Base-by-base conservation (phyloP, 495 filamentous ascomycete genomes). In the Penicillium turbatum region DNA sequence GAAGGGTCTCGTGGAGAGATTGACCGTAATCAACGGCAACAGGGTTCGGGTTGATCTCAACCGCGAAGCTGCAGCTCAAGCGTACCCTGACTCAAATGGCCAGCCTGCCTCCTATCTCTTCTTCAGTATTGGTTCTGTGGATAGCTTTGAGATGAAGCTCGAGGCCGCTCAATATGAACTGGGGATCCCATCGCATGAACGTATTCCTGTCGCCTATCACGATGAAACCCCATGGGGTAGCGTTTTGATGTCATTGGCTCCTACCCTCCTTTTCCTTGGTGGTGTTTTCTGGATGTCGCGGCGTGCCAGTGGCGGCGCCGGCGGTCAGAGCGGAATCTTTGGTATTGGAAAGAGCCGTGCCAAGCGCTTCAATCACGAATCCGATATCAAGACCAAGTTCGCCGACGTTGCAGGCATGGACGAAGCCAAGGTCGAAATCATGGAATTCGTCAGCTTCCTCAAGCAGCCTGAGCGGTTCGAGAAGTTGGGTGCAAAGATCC, bases 361-460 rank as follows among this genome's bases (percentile, higher is more conserved):
- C 32, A 97, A 95, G 75, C 86, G 86, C 51, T 98, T 97, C 75
- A 97, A 96, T 68, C 92, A 97, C 52, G 95, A 97, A 74, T 86
- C 89, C 3, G 88, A 95, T 56, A 80, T 98, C 75, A 96, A 92
- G 72, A 89, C 90, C 69, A 96, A 95, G 70, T 98, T 98, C 69
- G 79, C 90, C 48, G 93, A 98, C 69, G 93, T 98, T 37, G 93
- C 93, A 19, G 93, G 93, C 62, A 93, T 97, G 91, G 93, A 98
- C 68, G 93, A 98, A 73, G 93, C 93, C 29, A 98, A 98, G 80
- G 73, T 82, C 34, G 93, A 98, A 71, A 98, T 98, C 60, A 97
- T 97, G 92, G 93, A 98, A 70, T 98, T 98, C 51, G 93, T 98
- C 58, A 89, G 86, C 65, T 98, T 98, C 80, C 75, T 98, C 53